Evolutionary conservation across 2,329 filamentous ascomycete species (phyloP).

Genomic region (Penicillium sp.): DNA sequence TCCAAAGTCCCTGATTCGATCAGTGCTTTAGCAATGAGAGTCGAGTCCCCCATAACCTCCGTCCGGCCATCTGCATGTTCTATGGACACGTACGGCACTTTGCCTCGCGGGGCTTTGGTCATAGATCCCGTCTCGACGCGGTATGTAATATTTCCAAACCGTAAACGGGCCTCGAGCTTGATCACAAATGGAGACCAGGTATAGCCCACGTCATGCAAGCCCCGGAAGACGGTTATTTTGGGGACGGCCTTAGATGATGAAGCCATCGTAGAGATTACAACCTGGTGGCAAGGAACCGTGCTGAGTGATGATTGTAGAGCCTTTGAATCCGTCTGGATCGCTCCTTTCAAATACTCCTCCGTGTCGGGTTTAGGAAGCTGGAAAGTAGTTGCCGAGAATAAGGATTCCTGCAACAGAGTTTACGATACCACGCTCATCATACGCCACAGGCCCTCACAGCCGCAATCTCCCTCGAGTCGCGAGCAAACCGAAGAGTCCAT

Average conservation of each 20-base stretch:
- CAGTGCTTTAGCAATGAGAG: constrained; percentile 54
- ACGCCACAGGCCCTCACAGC: too few species aligned
- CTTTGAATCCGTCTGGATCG: too few species aligned
- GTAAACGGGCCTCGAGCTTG: constrained; percentile 62
- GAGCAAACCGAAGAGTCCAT: background rate
- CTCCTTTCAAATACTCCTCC: background rate
- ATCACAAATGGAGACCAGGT: constrained; percentile 62
- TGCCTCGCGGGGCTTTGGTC: constrained; percentile 52
- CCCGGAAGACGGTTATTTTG: constrained; percentile 49
- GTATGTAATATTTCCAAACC: constrained; percentile 53
- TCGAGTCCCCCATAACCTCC: constrained; percentile 50
- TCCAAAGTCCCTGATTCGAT: constrained; percentile 41
- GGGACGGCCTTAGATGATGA: background rate
- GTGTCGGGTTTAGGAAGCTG: background rate
- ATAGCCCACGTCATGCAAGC: constrained; percentile 46
- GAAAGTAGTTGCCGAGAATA: background rate
- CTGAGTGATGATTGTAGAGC: background rate
- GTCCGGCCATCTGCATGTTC: constrained; percentile 13
- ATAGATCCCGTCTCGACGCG: constrained; percentile 46
- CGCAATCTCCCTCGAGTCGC: background rate
- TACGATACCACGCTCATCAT: too few species aligned
- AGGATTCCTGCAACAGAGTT: background rate
- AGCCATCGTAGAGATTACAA: background rate
- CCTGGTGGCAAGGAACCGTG: background rate
- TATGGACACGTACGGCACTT: constrained; percentile 58